phyloP scores from a whole-genome alignment of 306 rosid species.

The Cicer cuneatum region DNA sequence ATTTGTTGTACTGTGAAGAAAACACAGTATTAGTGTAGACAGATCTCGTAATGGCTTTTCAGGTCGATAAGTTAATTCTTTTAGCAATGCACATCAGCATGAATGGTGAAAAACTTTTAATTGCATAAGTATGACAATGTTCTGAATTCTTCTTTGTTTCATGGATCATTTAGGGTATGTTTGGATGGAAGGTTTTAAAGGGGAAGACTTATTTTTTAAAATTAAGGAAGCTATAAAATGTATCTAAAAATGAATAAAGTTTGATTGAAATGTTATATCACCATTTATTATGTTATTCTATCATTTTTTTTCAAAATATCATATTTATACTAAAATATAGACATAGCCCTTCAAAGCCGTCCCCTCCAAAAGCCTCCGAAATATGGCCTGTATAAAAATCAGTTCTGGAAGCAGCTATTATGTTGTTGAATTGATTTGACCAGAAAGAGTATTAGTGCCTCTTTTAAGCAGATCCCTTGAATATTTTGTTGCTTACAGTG shows the following conservation, averaged over 20 bases:
- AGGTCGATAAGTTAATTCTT: not conserved
- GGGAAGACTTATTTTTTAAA: no score
- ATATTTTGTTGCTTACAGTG: slow-evolving; percentile 59
- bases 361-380: no score
- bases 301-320: no score
- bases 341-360: no score
- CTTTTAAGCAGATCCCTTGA: slow-evolving; percentile 15
- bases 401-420: slow-evolving; percentile 30
- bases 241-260: no score
- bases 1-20: slow-evolving; percentile 16
- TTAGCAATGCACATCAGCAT: slow-evolving; percentile 25
- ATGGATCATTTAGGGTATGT: not conserved
- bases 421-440: slow-evolving; percentile 13
- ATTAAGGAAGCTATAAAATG: no score
- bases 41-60: not conserved
- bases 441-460: slow-evolving; percentile 21
- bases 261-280: no score
- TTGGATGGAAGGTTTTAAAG: no score
- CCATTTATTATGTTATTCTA: no score
- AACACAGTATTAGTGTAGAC: slow-evolving; percentile 8
- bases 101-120: slow-evolving; percentile 7
- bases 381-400: slow-evolving; percentile 23
- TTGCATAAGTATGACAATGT: slow-evolving; percentile 3
- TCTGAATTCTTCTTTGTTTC: slow-evolving; percentile 33
- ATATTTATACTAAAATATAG: no score